Evolutionary conservation across 805 yeast genomes (phyloP), one percentile per base, ranked within the genome.

Genomic region (Blastobotrys muscicola): DNA sequence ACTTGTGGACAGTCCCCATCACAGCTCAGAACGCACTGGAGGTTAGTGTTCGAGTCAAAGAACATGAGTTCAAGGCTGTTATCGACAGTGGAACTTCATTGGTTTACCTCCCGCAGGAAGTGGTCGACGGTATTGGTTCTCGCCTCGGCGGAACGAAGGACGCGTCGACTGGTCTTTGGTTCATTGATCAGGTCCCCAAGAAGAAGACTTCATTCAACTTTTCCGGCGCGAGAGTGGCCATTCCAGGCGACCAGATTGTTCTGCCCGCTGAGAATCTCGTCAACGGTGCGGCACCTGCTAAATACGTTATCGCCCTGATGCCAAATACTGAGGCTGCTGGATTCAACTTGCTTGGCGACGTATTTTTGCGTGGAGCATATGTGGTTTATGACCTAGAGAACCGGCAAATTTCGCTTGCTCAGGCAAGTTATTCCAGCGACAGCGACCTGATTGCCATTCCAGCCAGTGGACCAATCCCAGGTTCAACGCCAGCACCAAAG

Each of bases 331-430:
- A 50, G 33, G 49, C 60, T 7, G 38, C 56, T 49, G 61, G 58
- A 5, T 47, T 35, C 42, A 43, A 44, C 33, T 67, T 70, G 6
- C 57, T 82, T 29, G 89, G 89, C 16, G 85, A 79, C 57, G 69
- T 72, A 40, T 72, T 81, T 55, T 64, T 82, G 45, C 68, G 82
- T 44, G 69, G 72, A 31, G 80, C 80, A 3, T 82, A 82, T 55
- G 70, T 76, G 12, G 85, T 80, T 10, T 78, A 72, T 57, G 82
- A 82, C 56, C 62, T 80, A 42, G 85, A 79, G 29, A 70, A 69
- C 49, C 60, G 61, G 36, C 64, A 71, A 51, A 64, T 80, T 29
- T 76, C 81, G 0, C 52, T 82, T 44, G 85, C 80, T 3, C 77
- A 68, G 53, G 73, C 72, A 29, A 50, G 45, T 33, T 57, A 20